Conservation (phyloP, 345 rosid genomes). For the Citrus unshiu region DNA sequence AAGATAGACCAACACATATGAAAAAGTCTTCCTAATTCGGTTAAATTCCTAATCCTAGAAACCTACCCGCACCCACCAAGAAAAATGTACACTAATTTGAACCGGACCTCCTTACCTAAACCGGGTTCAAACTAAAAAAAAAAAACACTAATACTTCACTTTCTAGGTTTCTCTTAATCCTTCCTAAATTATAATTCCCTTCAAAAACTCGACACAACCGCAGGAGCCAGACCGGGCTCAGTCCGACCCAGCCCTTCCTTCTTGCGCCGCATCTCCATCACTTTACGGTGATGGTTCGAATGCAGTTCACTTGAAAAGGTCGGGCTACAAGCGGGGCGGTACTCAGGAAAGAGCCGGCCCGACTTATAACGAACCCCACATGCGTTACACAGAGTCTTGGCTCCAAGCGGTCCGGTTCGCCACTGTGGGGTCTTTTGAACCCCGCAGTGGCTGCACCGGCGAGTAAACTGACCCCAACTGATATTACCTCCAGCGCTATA, state of each 20-base stretch:
- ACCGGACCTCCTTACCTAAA: constrained; percentile 8
- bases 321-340: constrained; percentile 92
- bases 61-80: constrained; percentile 34
- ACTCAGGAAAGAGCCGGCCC: constrained; percentile 85
- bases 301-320: constrained; percentile 72
- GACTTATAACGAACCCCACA: constrained; percentile 93
- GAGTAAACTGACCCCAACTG: constrained; percentile 20
- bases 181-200: background rate
- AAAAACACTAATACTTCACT: background rate
- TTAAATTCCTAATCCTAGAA: constrained; percentile 34
- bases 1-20: background rate
- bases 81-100: constrained; percentile 22
- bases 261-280: constrained; percentile 73
- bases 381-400: constrained; percentile 88
- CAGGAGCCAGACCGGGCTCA: constrained; percentile 30
- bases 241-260: constrained; percentile 33
- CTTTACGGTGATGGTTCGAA: constrained; percentile 88
- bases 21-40: constrained; percentile 26
- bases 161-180: background rate
- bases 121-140: background rate
- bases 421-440: constrained; percentile 92
- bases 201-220: constrained; percentile 59
- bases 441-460: constrained; percentile 93
- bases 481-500: constrained; percentile 14
- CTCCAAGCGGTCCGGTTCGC: constrained; percentile 89